A percentile compares a stretch with the other conserved stretches of the same genome.
Conservation (phyloP, 1,284 basidiomycete genomes). For the Sporisorium exsertum region DNA sequence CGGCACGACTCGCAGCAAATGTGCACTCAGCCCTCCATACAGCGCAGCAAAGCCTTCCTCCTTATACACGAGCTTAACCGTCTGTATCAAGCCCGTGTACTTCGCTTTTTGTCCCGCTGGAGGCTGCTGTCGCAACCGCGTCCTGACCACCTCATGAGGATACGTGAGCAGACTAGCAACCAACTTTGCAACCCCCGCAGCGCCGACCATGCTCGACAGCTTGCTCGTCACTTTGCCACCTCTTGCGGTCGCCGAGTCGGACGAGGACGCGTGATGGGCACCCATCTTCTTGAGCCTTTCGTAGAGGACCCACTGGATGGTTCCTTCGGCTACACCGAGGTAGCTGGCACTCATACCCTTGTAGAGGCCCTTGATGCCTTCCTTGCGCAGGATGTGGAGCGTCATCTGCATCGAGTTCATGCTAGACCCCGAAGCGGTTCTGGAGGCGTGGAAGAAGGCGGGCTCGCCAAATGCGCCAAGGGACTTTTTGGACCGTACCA, state of each 20-base stretch:
- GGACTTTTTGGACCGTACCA: conserved; percentile 16
- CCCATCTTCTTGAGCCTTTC: conserved; percentile 79
- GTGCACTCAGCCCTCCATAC: conserved; percentile 93
- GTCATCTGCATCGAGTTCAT: conserved; percentile 75
- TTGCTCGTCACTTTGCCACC: conserved; percentile 10
- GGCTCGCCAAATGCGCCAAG: conserved; percentile 42
- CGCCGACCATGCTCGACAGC: conserved; percentile 80
- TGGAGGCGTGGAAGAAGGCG: conserved; percentile 54
- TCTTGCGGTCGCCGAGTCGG: not conserved
- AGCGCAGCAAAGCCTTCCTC: conserved; percentile 89
- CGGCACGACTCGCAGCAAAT: conserved; percentile 94
- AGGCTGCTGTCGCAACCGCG: conserved; percentile 82
- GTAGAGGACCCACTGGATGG: conserved; percentile 98
- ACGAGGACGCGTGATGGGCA: not conserved
- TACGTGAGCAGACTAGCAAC: conserved; percentile 71
- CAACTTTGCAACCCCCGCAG: conserved; percentile 92
- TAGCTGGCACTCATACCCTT: conserved; percentile 94
- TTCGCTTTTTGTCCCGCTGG: conserved; percentile 76
- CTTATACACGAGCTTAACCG: conserved; percentile 83
- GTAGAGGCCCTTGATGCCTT: conserved; percentile 91
- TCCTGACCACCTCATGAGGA: conserved; percentile 76
- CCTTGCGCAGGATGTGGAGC: conserved; percentile 81
- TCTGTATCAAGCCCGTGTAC: conserved; percentile 88
- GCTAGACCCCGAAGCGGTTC: conserved; percentile 57
- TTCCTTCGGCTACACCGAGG: conserved; percentile 93